These are phyloP conservation scores for Claviceps arundinis DNA, from an alignment of 2,329 filamentous ascomycete species.

Conservation along the genomic window DNA sequence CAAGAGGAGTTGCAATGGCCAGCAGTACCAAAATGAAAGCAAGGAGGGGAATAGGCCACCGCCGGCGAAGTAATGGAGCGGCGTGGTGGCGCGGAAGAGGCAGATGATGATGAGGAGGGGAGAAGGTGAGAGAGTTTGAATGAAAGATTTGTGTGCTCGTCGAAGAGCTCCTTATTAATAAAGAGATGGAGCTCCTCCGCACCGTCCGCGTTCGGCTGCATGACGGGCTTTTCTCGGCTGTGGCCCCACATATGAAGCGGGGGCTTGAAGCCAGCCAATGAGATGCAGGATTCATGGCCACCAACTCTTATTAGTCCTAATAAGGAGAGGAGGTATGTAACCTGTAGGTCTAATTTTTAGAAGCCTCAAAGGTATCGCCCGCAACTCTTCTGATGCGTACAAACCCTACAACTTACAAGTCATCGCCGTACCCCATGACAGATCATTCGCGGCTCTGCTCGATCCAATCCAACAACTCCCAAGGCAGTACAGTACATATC, in stretches of 20 bases:
- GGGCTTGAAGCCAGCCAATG: too few relatives aligned
- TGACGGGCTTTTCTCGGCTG: conserved; percentile 10
- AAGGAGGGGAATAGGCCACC: not conserved
- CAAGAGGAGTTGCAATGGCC: conserved; percentile 11
- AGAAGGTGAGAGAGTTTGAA: conserved; percentile 9
- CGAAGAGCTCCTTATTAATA: conserved; percentile 10
- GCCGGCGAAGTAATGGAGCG: not conserved
- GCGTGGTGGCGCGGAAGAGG: conserved; percentile 3
- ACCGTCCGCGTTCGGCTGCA: conserved; percentile 11
- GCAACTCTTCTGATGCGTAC: too few relatives aligned
- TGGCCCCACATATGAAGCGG: not conserved
- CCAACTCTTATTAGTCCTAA: too few relatives aligned
- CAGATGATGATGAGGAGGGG: conserved; percentile 4
- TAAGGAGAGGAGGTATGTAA: too few relatives aligned
- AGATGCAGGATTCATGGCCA: too few relatives aligned
- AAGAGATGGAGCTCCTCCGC: conserved; percentile 15
- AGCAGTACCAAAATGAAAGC: conserved; percentile 8
- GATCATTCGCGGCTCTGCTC: too few relatives aligned
- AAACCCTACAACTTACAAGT: too few relatives aligned
- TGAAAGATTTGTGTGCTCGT: conserved; percentile 22
- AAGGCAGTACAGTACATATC: too few relatives aligned
- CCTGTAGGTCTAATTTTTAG: too few relatives aligned
- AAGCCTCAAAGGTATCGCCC: too few relatives aligned
- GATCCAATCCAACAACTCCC: too few relatives aligned
- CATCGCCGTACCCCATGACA: too few relatives aligned